phyloP scores from a whole-genome alignment of 1,284 basidiomycete species.

The Marasmius fiardii region DNA sequence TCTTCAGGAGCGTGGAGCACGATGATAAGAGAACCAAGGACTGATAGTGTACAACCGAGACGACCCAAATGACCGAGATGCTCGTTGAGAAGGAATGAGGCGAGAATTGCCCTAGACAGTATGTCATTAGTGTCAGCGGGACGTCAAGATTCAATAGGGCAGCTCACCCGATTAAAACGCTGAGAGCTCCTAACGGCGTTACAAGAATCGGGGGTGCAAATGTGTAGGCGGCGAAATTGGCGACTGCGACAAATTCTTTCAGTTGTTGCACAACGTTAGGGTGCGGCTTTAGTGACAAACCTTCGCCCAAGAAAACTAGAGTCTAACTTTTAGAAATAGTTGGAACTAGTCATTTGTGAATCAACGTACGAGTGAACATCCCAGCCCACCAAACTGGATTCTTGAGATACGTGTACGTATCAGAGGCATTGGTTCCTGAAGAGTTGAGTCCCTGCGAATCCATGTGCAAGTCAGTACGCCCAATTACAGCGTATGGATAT shows the following conservation, averaged over 20 bases:
- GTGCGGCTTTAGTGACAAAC: slow-evolving; percentile 35
- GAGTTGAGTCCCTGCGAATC: slow-evolving; percentile 76
- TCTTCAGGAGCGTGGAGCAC: slow-evolving; percentile 97
- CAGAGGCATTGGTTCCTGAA: slow-evolving; percentile 69
- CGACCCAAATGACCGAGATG: slow-evolving; percentile 92
- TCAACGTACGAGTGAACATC: slow-evolving; percentile 84
- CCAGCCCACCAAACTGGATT: slow-evolving; percentile 99
- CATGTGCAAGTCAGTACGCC: neutral
- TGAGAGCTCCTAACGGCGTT: slow-evolving; percentile 92
- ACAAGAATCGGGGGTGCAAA: slow-evolving; percentile 98
- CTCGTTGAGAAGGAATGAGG: slow-evolving; percentile 92
- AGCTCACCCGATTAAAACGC: slow-evolving; percentile 91
- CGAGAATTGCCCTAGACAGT: slow-evolving; percentile 75
- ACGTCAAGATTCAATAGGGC: neutral
- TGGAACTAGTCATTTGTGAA: neutral
- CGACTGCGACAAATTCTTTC: slow-evolving; percentile 52
- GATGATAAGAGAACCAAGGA: slow-evolving; percentile 94
- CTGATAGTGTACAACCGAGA: slow-evolving; percentile 88
- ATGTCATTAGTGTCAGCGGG: slow-evolving; percentile 14
- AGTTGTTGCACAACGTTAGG: neutral
- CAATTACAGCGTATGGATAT: slow-evolving; percentile 7
- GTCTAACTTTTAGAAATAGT: slow-evolving; percentile 12
- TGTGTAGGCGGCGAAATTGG: slow-evolving; percentile 98
- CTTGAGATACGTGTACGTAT: slow-evolving; percentile 81
- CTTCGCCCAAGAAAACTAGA: slow-evolving; percentile 86